Base-by-base conservation (phyloP, 2,329 filamentous ascomycete genomes). In the Chaetomiaceae sp. region DNA sequence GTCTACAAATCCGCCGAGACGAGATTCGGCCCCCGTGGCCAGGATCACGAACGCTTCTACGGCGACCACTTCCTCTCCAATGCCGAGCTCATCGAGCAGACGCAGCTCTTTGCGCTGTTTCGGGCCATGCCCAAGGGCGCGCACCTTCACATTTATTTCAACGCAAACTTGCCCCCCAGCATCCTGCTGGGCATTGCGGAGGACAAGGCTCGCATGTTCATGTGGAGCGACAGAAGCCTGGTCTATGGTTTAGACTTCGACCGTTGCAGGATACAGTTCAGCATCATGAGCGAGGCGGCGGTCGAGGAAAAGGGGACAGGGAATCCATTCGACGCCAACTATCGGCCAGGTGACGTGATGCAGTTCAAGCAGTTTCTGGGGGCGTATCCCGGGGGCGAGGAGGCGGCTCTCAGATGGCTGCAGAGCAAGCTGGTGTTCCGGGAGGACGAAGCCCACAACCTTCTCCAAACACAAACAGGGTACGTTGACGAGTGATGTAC, bases 141-240 rank as follows among this genome's bases (percentile, higher is more conserved):
- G 0, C 84, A 90, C 64, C 72, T 90, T 22, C 87, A 91, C 66
- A 79, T 89, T 22, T 87, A 91, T 67, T 90, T 88, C 74, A 91
- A 90, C 65, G 79, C 87, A n/a, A 88, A 86, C 56, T 72, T 90
- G 4, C 72, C 75, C 14, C 84, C 86, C 9, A 66, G 73, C 2
- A 75, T 83, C 5, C 72, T 90, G 19, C 72, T 90, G 12, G 68
- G 72, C 22, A 73, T 74, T 60, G 80, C 72, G 59, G 79, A 73
- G 72, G 73, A 57, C 5, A 81, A 84, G 74, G 64, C 76, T 1
- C 79, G 78, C 59, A 89, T 91, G 84, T 88, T 82, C 64, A 84
- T 90, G 61, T 82, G 79, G 53, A 88, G 84, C 69, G 78, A 77
- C 33, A 62, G 73, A 29, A 76, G 78, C 4, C 70, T 88, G 29